Conservation (phyloP, 306 rosid species). For the Arachis hypogaea region DNA sequence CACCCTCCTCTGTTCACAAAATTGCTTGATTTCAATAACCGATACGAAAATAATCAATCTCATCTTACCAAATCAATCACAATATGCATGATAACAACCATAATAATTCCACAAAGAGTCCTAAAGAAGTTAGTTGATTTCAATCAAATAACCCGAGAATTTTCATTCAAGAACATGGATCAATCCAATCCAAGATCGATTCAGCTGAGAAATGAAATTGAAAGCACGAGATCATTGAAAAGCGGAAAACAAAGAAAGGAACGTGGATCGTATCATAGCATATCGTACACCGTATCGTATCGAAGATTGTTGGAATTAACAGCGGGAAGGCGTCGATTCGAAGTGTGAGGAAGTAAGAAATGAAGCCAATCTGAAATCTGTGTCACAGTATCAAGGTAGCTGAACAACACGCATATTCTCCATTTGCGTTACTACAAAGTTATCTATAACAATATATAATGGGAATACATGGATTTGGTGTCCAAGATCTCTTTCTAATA, state of each 20-base stretch:
- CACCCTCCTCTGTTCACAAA: slow-evolving; percentile 33
- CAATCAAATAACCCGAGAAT: neutral
- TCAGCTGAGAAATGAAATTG: neutral
- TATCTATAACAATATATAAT: too few relatives aligned
- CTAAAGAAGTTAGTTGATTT: neutral
- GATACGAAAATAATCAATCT: neutral
- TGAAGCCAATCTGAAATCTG: too few relatives aligned
- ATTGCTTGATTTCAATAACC: slow-evolving; percentile 12
- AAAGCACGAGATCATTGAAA: slow-evolving; percentile 9
- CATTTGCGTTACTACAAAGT: too few relatives aligned
- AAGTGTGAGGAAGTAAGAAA: too few relatives aligned
- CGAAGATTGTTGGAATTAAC: neutral
- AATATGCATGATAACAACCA: neutral
- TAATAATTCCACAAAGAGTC: neutral
- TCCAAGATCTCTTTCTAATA: too few relatives aligned
- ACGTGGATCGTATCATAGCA: neutral
- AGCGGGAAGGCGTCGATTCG: too few relatives aligned
- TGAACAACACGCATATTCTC: too few relatives aligned
- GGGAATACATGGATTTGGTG: too few relatives aligned
- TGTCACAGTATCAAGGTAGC: too few relatives aligned
- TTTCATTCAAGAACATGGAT: slow-evolving; percentile 20
- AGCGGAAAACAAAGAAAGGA: slow-evolving; percentile 17
- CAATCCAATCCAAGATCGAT: slow-evolving; percentile 13
- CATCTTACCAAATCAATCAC: neutral
- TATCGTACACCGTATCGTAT: slow-evolving; percentile 33